phyloP scores from a whole-genome alignment of 257 asterid species.

The Orobanche coerulescens region DNA sequence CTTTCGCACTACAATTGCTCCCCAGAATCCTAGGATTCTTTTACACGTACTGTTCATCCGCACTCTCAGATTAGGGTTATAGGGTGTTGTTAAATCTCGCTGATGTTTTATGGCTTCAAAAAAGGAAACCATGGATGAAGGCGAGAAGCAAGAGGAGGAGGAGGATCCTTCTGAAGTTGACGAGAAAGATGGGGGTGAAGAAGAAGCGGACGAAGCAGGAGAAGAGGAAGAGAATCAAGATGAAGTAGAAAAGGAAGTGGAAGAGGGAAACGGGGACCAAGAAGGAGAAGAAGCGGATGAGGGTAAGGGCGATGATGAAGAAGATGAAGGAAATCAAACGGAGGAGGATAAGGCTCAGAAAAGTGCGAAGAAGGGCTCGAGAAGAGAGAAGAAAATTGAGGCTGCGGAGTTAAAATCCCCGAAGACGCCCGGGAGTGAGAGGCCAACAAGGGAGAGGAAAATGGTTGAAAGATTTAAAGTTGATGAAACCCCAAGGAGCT shows the following conservation, averaged over 20 bases:
- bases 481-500: slow-evolving; percentile 27
- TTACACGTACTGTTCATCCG: background rate
- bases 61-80: slow-evolving; percentile 16
- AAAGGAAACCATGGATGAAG: slow-evolving; percentile 35
- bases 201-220: slow-evolving; percentile 11
- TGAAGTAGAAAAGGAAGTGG: background rate
- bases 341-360: slow-evolving; percentile 12
- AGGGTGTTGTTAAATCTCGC: slow-evolving; percentile 2
- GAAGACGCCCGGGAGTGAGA: slow-evolving; percentile 38
- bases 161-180: slow-evolving; percentile 20
- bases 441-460: slow-evolving; percentile 91
- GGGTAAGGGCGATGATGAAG: slow-evolving; percentile 11
- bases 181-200: slow-evolving; percentile 19
- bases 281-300: background rate
- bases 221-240: slow-evolving; percentile 18
- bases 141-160: slow-evolving; percentile 25
- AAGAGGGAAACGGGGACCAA: slow-evolving; percentile 5
- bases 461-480: slow-evolving; percentile 64
- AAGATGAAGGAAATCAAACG: slow-evolving; percentile 1
- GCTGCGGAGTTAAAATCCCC: slow-evolving; percentile 31
- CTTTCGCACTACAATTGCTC: slow-evolving; percentile 6
- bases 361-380: slow-evolving; percentile 25
- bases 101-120: slow-evolving; percentile 45
- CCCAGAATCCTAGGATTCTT: slow-evolving; percentile 5
- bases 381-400: slow-evolving; percentile 24